Evolutionary conservation across 208 protist species (phyloP).

Genomic region (Trypanosoma platydactyli): DNA sequence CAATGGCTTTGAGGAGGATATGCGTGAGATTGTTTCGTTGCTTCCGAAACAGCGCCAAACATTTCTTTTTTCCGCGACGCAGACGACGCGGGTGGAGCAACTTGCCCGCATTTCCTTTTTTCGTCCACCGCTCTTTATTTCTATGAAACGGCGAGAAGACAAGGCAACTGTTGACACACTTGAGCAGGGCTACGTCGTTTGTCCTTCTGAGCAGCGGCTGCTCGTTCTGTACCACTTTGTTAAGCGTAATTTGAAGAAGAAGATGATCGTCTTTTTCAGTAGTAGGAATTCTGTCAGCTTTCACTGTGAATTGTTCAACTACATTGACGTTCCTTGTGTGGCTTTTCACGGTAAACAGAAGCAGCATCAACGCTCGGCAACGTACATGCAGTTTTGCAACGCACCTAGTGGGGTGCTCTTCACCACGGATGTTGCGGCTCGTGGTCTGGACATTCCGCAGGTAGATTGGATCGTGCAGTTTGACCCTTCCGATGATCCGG

Average conservation of each 20-base stretch:
- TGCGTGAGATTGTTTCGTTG: slow-evolving; percentile 98
- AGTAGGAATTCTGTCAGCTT: slow-evolving; percentile 98
- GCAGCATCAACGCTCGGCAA: slow-evolving; percentile 98
- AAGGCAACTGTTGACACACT: slow-evolving; percentile 94
- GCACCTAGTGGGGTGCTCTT: slow-evolving; percentile 97
- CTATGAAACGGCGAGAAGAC: slow-evolving; percentile 92
- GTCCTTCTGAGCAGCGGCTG: slow-evolving; percentile 94
- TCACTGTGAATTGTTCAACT: slow-evolving; percentile 99
- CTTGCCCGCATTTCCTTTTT: slow-evolving; percentile 95
- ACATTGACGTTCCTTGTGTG: slow-evolving; percentile 99
- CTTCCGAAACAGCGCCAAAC: slow-evolving; percentile 97
- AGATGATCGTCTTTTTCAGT: slow-evolving; percentile 99
- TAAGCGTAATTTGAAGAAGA: slow-evolving; percentile 97
- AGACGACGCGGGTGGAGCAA: slow-evolving; percentile 98
- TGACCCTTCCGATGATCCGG: slow-evolving; percentile 99
- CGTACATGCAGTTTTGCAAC: slow-evolving; percentile 99
- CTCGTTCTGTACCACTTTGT: slow-evolving; percentile 99
- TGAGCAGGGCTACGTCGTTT: slow-evolving; percentile 98
- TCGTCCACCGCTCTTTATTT: slow-evolving; percentile 94
- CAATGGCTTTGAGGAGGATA: slow-evolving; percentile 98
- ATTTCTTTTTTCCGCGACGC: slow-evolving; percentile 99
- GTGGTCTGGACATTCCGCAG: slow-evolving; percentile 98
- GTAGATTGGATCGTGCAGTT: slow-evolving; percentile 99
- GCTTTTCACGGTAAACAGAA: slow-evolving; percentile 99
- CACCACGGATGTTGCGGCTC: slow-evolving; percentile 98